Base-by-base conservation (phyloP, 1,284 basidiomycete genomes). In the Inonotus obliquus region DNA sequence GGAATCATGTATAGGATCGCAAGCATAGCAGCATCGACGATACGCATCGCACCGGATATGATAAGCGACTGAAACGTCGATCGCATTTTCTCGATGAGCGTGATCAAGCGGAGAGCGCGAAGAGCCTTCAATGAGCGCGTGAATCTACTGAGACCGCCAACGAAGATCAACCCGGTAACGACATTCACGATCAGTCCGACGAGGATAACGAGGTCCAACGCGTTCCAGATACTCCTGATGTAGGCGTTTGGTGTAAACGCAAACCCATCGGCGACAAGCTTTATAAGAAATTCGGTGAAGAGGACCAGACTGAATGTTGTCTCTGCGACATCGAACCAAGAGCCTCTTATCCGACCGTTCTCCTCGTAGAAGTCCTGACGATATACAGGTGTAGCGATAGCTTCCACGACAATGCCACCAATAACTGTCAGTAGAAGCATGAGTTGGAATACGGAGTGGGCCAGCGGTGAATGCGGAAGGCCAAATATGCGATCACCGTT, bases 1-100 rank as follows among this genome's bases (percentile, higher is more conserved):
- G 96, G 96, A 66, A 99, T 92, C 82, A 98, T 89, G 76, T 98
- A 95, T 54, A 98, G 81, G 57, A 97, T 84, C 52, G 96, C 94
- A n/a, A 99, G 84, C 57, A 98, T 74, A 0, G 90, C 92, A 0
- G 96, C 96, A 68, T 98, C 94, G 59, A 97, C 67, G 65, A 99
- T 96, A 68, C 93, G 88, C 19, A 83, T 75, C 1, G 89, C 89
- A 3, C 96, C 96, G 2, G 92, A 91, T 62, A 98, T 89, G 70
- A 98, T 88, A 57, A 98, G 80, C n/a, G 87, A 87, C 70, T 96
- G 87, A 73, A 98, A 96, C 0, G 96, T 96, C 59, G 86, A 85
- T 4, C 96, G 85, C 85, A 97, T 91, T 65, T 83, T 85, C 57
- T 89, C 85, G 65, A 94, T 87, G 58, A 97, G 81, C 0, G 95